A percentile compares a stretch with the other conserved stretches of the same genome.
phyloP scores from a whole-genome alignment of 768 basidiomycete species.

The Naganishia friedmannii region DNA sequence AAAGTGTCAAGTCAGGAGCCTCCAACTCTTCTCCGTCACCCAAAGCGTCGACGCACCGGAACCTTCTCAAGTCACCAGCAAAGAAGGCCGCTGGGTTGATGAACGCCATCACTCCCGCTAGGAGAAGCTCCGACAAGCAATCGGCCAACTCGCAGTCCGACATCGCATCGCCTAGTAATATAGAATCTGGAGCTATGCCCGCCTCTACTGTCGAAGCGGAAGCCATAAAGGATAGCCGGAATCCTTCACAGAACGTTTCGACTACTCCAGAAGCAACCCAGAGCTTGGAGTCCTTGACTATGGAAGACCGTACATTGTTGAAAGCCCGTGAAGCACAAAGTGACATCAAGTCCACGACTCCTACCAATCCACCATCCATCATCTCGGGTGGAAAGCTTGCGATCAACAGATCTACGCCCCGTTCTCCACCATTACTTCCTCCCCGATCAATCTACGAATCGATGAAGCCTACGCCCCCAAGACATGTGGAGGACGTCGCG shows the following conservation, averaged over 20 bases:
- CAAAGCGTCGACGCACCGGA: conserved; percentile 6
- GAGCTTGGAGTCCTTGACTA: conserved; percentile 9
- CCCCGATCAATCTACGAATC: conserved; percentile 6
- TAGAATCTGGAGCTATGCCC: background rate
- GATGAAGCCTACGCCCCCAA: conserved; percentile 19
- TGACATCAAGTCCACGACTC: background rate
- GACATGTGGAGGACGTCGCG: background rate
- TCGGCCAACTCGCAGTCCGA: background rate
- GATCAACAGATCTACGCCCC: conserved; percentile 3
- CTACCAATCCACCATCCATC: conserved; percentile 3
- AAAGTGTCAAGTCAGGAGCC: background rate
- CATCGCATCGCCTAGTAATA: too few relatives aligned
- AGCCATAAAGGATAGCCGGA: background rate
- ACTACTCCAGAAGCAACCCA: conserved; percentile 9
- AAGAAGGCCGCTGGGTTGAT: conserved; percentile 14
- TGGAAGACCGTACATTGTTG: background rate
- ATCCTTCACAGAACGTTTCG: background rate
- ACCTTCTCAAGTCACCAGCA: conserved; percentile 6
- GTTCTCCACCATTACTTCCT: conserved; percentile 7
- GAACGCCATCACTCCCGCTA: background rate
- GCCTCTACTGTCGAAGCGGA: background rate
- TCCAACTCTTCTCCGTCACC: conserved; percentile 6
- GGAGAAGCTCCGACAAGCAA: background rate
- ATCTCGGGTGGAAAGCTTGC: conserved; percentile 22
- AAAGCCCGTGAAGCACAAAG: background rate